Conservation (phyloP, 306 rosid species). For the Vigna nakashimae region DNA sequence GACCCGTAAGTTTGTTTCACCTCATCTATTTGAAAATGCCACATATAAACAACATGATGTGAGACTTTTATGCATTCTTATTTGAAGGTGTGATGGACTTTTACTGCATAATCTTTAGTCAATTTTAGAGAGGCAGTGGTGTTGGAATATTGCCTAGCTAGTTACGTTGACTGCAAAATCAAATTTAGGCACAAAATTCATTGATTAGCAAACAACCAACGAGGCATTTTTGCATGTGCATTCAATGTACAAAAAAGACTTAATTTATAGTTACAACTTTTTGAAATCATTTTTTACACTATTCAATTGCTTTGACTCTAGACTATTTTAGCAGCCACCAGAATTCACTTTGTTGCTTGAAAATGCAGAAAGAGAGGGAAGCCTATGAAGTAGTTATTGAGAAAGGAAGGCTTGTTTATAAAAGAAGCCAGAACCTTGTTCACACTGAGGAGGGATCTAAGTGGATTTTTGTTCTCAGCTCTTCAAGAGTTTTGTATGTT, state of each 20-base stretch:
- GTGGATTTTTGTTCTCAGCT: slow-evolving; percentile 93
- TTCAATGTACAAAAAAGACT: slow-evolving; percentile 29
- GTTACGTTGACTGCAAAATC: slow-evolving; percentile 24
- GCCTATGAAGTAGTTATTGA: slow-evolving; percentile 66
- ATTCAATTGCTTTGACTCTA: slow-evolving; percentile 41
- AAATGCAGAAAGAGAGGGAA: slow-evolving; percentile 75
- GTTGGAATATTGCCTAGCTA: slow-evolving; percentile 27
- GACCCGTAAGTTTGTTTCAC: slow-evolving; percentile 65
- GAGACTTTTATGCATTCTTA: slow-evolving; percentile 11
- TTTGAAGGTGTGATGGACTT: background rate
- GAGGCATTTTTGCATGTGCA: slow-evolving; percentile 18
- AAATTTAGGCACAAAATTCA: slow-evolving; percentile 35
- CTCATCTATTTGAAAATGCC: background rate
- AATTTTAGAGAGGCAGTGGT: slow-evolving; percentile 37
- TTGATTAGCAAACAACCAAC: slow-evolving; percentile 21
- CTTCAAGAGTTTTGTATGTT: slow-evolving; percentile 66
- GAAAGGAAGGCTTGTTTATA: slow-evolving; percentile 68
- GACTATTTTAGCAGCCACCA: slow-evolving; percentile 33
- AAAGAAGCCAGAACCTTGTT: slow-evolving; percentile 51
- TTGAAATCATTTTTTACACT: background rate
- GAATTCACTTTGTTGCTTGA: slow-evolving; percentile 32
- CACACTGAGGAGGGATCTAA: slow-evolving; percentile 69
- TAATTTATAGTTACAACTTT: background rate
- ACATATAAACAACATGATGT: slow-evolving; percentile 2
- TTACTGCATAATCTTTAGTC: slow-evolving; percentile 27